Conservation (phyloP, 139 green algal genomes). For the Penium margaritaceum region DNA sequence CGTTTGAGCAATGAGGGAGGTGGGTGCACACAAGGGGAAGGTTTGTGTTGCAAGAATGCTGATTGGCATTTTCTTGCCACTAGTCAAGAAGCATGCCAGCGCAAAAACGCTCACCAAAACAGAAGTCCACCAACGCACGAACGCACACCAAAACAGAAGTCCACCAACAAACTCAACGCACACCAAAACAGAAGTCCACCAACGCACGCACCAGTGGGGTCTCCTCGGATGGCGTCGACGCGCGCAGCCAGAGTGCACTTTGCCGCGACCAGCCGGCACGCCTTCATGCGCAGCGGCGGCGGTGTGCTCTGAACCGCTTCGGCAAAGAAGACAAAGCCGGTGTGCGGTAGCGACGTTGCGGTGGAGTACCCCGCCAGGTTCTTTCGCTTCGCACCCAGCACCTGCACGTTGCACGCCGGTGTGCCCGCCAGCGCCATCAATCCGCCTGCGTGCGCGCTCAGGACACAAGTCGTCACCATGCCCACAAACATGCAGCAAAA, state of each 20-base stretch:
- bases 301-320: conserved; percentile 61
- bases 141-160: too few relatives aligned
- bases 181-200: too few relatives aligned
- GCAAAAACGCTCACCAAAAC: too few relatives aligned
- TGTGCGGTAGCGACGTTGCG: conserved; percentile 57
- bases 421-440: conserved; percentile 75
- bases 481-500: too few relatives aligned
- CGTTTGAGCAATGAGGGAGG: too few relatives aligned
- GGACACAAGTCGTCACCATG: too few relatives aligned
- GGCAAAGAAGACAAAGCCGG: conserved; percentile 62
- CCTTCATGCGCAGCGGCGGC: conserved; percentile 65
- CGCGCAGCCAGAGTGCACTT: conserved; percentile 88
- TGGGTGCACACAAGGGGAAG: too few relatives aligned
- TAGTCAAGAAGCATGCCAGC: too few relatives aligned
- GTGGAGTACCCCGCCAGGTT: conserved; percentile 73
- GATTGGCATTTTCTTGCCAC: too few relatives aligned
- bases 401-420: conserved; percentile 91
- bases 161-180: too few relatives aligned
- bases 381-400: conserved; percentile 83
- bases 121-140: too few relatives aligned
- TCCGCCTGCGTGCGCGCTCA: conserved; percentile 78
- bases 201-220: conserved; percentile 59
- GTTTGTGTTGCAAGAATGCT: too few relatives aligned
- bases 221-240: conserved; percentile 80
- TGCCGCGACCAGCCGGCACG: conserved; percentile 66